These are phyloP conservation scores for Chloranthus sessilifolius DNA, from an alignment of 164 flowering plant genomes.

Conservation along the genomic window DNA sequence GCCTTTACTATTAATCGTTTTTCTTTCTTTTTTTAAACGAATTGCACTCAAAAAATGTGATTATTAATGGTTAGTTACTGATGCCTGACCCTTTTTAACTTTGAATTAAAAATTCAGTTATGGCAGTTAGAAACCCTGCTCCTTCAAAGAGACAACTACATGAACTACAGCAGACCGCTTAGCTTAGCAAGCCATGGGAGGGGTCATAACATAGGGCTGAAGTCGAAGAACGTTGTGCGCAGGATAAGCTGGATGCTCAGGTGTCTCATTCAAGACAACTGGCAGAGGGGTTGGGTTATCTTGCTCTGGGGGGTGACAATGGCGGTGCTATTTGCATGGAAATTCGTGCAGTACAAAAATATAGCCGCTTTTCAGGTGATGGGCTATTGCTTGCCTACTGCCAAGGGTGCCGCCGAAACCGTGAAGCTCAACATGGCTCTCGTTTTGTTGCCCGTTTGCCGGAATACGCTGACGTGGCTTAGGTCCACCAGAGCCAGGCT, in stretches of 20 bases:
- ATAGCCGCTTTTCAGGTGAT: conserved; percentile 67
- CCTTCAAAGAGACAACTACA: conserved; percentile 70
- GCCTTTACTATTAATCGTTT: too few relatives aligned
- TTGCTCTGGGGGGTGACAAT: conserved; percentile 55
- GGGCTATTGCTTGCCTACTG: conserved; percentile 81
- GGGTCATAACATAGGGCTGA: conserved; percentile 39
- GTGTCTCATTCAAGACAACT: conserved; percentile 53
- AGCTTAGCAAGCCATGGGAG: conserved; percentile 59
- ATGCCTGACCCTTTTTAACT: too few relatives aligned
- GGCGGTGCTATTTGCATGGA: conserved; percentile 70
- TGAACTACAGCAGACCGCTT: conserved; percentile 79
- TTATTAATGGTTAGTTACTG: too few relatives aligned
- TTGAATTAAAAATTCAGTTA: conserved; percentile 37
- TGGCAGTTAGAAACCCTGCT: conserved; percentile 93
- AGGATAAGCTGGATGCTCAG: conserved; percentile 22
- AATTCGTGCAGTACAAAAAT: conserved; percentile 63
- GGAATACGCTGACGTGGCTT: conserved; percentile 85
- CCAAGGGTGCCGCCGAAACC: conserved; percentile 98
- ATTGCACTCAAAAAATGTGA: too few relatives aligned
- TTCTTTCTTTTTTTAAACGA: too few relatives aligned
- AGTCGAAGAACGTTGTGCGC: conserved; percentile 28
- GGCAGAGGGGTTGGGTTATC: conserved; percentile 83
- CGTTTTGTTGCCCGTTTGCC: conserved; percentile 75
- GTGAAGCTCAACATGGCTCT: conserved; percentile 96
- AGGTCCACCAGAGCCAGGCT: conserved; percentile 76